A percentile compares a stretch with the other conserved stretches of the same genome.
Evolutionary conservation across 140 eudicot genomes (phyloP).

Genomic region (Bidens hawaiensis): DNA sequence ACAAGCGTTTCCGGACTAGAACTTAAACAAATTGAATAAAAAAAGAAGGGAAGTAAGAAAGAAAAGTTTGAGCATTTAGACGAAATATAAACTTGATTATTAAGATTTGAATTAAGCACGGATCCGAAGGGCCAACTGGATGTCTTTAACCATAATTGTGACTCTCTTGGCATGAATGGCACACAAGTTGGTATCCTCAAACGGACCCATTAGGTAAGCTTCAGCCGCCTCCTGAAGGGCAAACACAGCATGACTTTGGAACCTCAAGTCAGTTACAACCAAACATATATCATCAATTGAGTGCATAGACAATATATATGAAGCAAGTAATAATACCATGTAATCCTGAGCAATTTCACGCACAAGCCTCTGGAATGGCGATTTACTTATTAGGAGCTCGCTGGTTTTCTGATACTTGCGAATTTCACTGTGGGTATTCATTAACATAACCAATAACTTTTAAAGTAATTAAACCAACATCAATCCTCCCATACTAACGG

Average conservation of each 20-base stretch:
- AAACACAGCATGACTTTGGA: slow-evolving; percentile 29
- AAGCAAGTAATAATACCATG: slow-evolving; percentile 9
- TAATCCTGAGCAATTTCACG: slow-evolving; percentile 25
- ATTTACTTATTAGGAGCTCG: slow-evolving; percentile 20
- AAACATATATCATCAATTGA: not conserved
- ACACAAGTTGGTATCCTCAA: slow-evolving; percentile 31
- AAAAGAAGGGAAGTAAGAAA: too few species aligned
- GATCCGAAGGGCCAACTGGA: slow-evolving; percentile 18
- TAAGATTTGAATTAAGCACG: slow-evolving; percentile 7
- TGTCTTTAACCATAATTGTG: slow-evolving; percentile 27
- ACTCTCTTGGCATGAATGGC: slow-evolving; percentile 31
- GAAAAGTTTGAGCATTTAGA: too few species aligned
- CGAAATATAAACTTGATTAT: not conserved
- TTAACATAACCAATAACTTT: not conserved
- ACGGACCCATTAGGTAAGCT: slow-evolving; percentile 24
- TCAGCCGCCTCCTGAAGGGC: slow-evolving; percentile 32
- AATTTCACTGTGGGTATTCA: slow-evolving; percentile 8
- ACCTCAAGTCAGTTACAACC: slow-evolving; percentile 24
- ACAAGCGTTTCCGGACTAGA: not conserved
- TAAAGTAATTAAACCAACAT: too few species aligned
- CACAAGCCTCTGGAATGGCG: slow-evolving; percentile 29
- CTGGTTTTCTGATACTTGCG: slow-evolving; percentile 27
- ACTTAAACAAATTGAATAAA: not conserved
- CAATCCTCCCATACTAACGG: not conserved
- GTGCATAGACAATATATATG: not conserved